These are phyloP conservation scores for Alternaria sp. DNA, from an alignment of 2,329 filamentous ascomycete species.

Conservation along the genomic window DNA sequence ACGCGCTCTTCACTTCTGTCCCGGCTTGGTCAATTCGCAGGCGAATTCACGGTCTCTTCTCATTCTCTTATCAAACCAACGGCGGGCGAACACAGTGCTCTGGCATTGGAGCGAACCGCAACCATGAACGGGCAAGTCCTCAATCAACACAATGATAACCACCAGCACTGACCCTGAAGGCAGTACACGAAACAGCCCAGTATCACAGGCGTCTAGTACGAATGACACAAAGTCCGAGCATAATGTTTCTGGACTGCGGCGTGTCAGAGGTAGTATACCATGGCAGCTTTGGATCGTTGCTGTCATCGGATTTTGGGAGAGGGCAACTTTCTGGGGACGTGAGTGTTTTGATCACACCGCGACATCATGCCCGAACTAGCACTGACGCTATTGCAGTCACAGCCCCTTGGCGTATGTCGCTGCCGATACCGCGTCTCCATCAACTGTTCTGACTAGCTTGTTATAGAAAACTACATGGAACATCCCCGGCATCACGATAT, in stretches of 20 bases:
- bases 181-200: slow-evolving; percentile 3
- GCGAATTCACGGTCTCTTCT: neutral
- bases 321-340: slow-evolving; percentile 37
- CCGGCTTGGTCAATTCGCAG: neutral
- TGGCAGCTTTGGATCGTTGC: slow-evolving; percentile 34
- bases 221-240: neutral
- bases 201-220: slow-evolving; percentile 9
- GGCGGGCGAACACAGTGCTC: neutral
- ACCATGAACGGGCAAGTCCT: slow-evolving; percentile 5
- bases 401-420: slow-evolving; percentile 41
- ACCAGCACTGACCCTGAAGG: neutral
- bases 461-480: slow-evolving; percentile 53
- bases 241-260: slow-evolving; percentile 17
- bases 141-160: neutral
- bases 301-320: slow-evolving; percentile 34
- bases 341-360: slow-evolving; percentile 1
- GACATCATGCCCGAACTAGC: slow-evolving; percentile 8
- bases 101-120: neutral
- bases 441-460: neutral
- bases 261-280: slow-evolving; percentile 31
- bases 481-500: slow-evolving; percentile 33
- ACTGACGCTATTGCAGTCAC: slow-evolving; percentile 20
- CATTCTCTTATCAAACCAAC: neutral
- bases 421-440: neutral
- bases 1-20: neutral